phyloP scores from a whole-genome alignment of 306 rosid species.

The apple (Malus domestica) region ASM211411v1 NC_041800.1:26238733-26239232 shows the following conservation, averaged over 20 bases:
- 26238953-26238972: not conserved
- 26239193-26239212: not conserved
- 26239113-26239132: not conserved
- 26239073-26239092: not conserved
- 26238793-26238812: not conserved
- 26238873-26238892: not conserved
- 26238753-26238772: not conserved
- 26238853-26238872: not conserved
- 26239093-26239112: not conserved
- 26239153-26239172: not conserved
- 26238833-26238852: not conserved
- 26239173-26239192: not conserved
- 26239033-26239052: slow-evolving; percentile 4
- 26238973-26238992: not conserved
- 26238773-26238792: not conserved
- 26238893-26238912: slow-evolving; percentile 1
- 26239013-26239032: not conserved
- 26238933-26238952: not conserved
- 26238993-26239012: slow-evolving; percentile 1
- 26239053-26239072: not conserved
- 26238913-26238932: too few species aligned
- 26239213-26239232: not conserved
- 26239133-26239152: slow-evolving; percentile 7
- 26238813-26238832: not conserved
- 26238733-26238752: too few species aligned